Percentiles rank a stretch among this genome's conserved stretches.
Conservation (phyloP, 306 rosid genomes). For the apple (Malus domestica) region ASM211411v1 NC_041801.1:10294001-10294500, state of each 20-base stretch:
- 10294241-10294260: slow-evolving; percentile 61
- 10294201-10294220: neutral
- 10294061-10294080: neutral
- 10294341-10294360: neutral
- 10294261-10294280: slow-evolving; percentile 50
- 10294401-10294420: neutral
- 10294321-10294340: too few species aligned
- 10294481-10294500: slow-evolving; percentile 64
- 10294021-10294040: neutral
- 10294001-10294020: neutral
- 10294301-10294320: slow-evolving; percentile 27
- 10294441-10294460: neutral
- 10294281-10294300: slow-evolving; percentile 43
- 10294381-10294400: neutral
- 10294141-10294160: neutral
- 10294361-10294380: too few species aligned
- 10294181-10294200: neutral
- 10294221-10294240: neutral
- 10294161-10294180: neutral
- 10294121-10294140: slow-evolving; percentile 14
- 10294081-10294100: neutral
- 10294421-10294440: neutral
- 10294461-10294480: neutral
- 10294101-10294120: slow-evolving; percentile 9
- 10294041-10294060: slow-evolving; percentile 1